Evolutionary conservation across 805 yeast genomes (phyloP), one percentile per base, ranked within the genome.

Genomic region (Wickerhamomyces hampshirensis): DNA sequence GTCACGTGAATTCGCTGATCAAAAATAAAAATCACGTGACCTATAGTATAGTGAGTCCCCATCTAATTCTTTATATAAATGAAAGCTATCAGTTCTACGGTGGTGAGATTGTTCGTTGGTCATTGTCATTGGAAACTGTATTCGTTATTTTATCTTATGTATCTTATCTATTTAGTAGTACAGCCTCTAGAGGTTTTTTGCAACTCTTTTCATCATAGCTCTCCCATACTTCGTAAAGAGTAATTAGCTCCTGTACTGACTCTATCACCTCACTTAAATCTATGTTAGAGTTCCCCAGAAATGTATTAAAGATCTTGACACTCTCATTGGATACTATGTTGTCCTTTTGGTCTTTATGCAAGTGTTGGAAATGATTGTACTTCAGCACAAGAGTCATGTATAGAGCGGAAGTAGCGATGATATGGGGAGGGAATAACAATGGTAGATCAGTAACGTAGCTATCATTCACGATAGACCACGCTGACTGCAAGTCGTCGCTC

Each of bases 391-490:
- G 63, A 0, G 95, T 80, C 37, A 89, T 68, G 59, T 86, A 88
- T n/a, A 89, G 63, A 9, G 96, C 75, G 0, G 93, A 76, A 27
- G 83, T 61, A 4, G 97, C 95, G 7, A 89, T 73, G 9, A 88
- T 75, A 60, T 89, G 96, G 0, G 98, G 98, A 0, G 98, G 91
- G 44, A 76, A 80, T 12, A 89, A 56, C 31, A 93, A 59, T 39
- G 86, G 91, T 13, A 85, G 64, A 56, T 93, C 98, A 1, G 96
- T 87, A 30, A 87, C 79, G 57, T 84, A 89, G 44, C 89, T 76
- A 55, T 91, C 98, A 57, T 88, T 93, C 26, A 93, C 73, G 34
- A 89, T 68, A 1, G 94, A 82, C 97, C 98, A 93, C 8, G 85
- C 69, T 30, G 84, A 77, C 53, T 91, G 96, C 23, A 83, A 56